Base-by-base conservation (phyloP, 495 filamentous ascomycete species). In the Parmelia sp. region DNA sequence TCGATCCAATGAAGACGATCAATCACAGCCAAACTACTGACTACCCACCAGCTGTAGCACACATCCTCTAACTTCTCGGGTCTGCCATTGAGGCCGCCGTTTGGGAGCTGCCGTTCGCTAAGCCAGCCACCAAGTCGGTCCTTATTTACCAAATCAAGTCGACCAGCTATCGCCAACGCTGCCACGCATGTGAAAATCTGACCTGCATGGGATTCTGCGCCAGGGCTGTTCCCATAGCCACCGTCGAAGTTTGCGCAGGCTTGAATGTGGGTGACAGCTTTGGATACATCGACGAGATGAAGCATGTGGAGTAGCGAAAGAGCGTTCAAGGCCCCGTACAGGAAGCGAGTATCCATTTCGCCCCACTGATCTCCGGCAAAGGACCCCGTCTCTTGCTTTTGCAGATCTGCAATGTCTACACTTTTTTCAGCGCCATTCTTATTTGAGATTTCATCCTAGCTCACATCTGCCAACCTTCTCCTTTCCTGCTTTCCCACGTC, bases 21-120 rank as follows among this genome's bases (percentile, higher is more conserved):
- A 65, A 97, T 89, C 85, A 97, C 96, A 31, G 86, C 88, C 64
- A 98, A 73, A 72, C 91, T 96, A 69, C 87, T 89, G 61, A 88
- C 74, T 31, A 97, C 94, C 94, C 94, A 98, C 94, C 94, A 98
- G 72, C 90, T 95, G 74, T 98, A 98, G 76, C 94, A 98, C 10
- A 96, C 92, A 77, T 98, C 95, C 73, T 93, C 91, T 60, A 91
- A 77, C 78, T 98, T 98, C 77, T 97, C 95, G 1, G 94, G 94
- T 58, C 94, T 82, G 5, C 94, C 94, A 71, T 97, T 98, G 36
- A 98, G 76, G 7, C 94, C 94, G 39, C 95, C 95, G 31, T 85
- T 87, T 12, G 90, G 83, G 19, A 95, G 78, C 71, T 98, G 94
- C 37, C 94, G 80, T 74, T 98, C 94, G 75, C 91, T 94, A 35